Base-by-base conservation (phyloP, 1,139 yeast species). In the Yamadazyma diddensiae region DNA sequence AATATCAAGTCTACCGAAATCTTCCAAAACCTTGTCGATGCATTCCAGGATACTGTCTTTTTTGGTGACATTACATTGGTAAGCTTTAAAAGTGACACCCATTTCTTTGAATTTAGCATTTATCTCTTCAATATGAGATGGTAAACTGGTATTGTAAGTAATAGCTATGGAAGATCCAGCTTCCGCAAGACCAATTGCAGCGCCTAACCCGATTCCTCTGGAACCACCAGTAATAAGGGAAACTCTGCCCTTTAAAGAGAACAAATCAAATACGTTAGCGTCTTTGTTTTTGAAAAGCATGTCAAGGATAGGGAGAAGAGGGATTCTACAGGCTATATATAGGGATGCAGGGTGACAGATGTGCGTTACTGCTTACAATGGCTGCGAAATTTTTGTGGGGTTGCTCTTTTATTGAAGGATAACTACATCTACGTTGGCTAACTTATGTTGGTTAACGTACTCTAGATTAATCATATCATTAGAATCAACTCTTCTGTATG, bases 401-500 rank as follows among this genome's bases (percentile, higher is more conserved):
- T n/a, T n/a, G n/a, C n/a, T n/a, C 10, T 6, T 28, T 21, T 28
- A 22, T 26, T 29, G 21, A 9, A n/a, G n/a, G 15, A 33, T 36
- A n/a, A 30, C 28, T 28, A 33, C 22, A 31, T 33, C 35, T 18
- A 33, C 26, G 3, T n/a, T 23, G 6, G 27, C 24, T 10, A 31
- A 30, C 13, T 28, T 22, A 19, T 34, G 20, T 4, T 17, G 22
- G 9, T 34, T 15, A 9, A 87, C 74, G 34, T 73, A 67, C 25
- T 58, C 50, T 0, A 90, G 95, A 53, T 90, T 90, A 4, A 71
- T 59, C 24, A 73, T 51, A 53, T 88, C 97, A 52, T 84, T 88
- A 9, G 62, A 59, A 40, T 77, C 79, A 10, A 81, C 88, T 24
- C 90, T 63, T 5, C 56, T 65, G 13, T 62, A 57, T 0, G 95